Conservation (phyloP, 2,329 filamentous ascomycete genomes). For the Colletotrichum sp. region DNA sequence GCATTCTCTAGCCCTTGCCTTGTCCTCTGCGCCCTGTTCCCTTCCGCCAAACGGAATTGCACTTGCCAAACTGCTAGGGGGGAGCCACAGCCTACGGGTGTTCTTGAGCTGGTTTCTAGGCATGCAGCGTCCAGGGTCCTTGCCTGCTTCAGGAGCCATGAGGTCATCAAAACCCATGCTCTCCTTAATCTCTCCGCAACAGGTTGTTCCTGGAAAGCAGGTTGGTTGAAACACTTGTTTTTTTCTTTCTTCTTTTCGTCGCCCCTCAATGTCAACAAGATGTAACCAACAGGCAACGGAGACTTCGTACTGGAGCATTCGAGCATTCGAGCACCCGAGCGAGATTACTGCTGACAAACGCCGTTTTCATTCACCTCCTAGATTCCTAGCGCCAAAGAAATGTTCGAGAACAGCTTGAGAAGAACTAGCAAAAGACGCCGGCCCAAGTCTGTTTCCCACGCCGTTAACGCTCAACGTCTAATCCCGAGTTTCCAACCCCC, state of each 20-base stretch:
- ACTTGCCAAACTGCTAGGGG: neutral
- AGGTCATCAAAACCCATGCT: constrained; percentile 16
- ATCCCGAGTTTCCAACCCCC: neutral
- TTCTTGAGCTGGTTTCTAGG: neutral
- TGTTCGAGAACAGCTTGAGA: neutral
- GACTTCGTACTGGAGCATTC: neutral
- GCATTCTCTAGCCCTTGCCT: neutral
- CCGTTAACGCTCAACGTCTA: neutral
- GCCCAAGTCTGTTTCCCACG: neutral
- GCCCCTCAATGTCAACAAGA: neutral
- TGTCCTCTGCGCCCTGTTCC: neutral
- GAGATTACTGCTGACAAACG: neutral
- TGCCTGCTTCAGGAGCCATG: constrained; percentile 8
- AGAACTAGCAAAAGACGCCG: neutral
- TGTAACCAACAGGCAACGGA: neutral
- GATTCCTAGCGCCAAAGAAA: neutral
- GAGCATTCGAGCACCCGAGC: neutral
- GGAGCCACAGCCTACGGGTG: neutral
- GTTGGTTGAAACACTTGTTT: neutral
- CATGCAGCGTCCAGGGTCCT: neutral
- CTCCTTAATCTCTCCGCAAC: constrained; percentile 18
- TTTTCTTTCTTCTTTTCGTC: neutral
- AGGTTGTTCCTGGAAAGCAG: constrained; percentile 3
- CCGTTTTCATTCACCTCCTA: neutral
- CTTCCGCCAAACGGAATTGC: neutral